Base-by-base conservation (phyloP, 139 green algal species). In the Haematococcus lacustris region DNA sequence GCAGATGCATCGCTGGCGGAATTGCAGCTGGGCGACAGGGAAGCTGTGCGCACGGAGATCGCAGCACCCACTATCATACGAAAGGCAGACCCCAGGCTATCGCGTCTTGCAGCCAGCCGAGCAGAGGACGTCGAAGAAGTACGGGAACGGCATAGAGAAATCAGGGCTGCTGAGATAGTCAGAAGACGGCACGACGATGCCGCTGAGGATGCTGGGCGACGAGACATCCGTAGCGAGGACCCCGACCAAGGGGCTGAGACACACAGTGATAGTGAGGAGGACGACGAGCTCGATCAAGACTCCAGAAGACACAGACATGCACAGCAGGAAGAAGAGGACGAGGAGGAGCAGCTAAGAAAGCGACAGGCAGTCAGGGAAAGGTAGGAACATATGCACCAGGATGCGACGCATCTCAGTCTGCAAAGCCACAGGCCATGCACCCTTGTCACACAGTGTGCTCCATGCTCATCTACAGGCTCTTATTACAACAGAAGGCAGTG, bases 41-140 rank as follows among this genome's bases (percentile, higher is more conserved):
- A 85, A 71, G 68, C 77, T 37, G 74, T 87, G 39, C 78, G 82
- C 1, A 87, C 87, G 21, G 83, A 80, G 17, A 73, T 89, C 23
- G 72, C 81, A 28, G 83, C 86, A 0, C 87, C 90, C 3, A 87
- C 92, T 30, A 80, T 95, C 6, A 57, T 92, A 1, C 82, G 69
- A 51, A 76, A 68, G 30, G 82, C 66, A 6, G 89, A 93, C 41
- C 83, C 86, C 0, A 78, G 89, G 4, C 71, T 94, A 26, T 59
- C 69, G 1, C 83, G 88, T 32, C 73, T 93, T 37, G 78, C 69
- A 60, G 73, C 40, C 25, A 70, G 47, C 30, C 69, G 67, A 0
- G 51, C 50, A 34, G 70, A 76, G n/a, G 83, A 87, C 34, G 51
- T 66, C 23, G 76, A 83, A 26, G 78, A 85, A 32, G 74, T 74